Evolutionary conservation across 2,329 filamentous ascomycete species (phyloP).

Genomic region (Ophiostoma angusticollis): DNA sequence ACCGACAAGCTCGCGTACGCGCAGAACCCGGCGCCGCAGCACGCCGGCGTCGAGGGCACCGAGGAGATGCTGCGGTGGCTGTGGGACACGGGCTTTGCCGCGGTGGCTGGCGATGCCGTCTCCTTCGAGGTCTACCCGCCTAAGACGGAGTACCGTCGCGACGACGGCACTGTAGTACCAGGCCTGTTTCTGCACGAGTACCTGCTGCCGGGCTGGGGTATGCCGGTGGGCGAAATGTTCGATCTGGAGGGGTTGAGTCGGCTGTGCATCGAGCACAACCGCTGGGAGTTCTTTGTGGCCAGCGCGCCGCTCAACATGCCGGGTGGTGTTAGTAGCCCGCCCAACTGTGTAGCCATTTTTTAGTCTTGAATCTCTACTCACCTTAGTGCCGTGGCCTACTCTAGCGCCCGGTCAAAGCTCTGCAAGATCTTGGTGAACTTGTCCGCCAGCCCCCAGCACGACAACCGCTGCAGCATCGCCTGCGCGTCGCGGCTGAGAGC

Average conservation of each 20-base stretch:
- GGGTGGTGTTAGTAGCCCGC: slow-evolving; percentile 8
- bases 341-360: slow-evolving; percentile 13
- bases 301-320: slow-evolving; percentile 17
- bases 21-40: slow-evolving; percentile 16
- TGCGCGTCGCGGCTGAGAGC: slow-evolving; percentile 17
- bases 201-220: slow-evolving; percentile 10
- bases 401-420: too few species aligned
- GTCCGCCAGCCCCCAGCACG: slow-evolving; percentile 19
- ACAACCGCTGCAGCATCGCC: slow-evolving; percentile 15
- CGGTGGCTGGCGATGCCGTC: slow-evolving; percentile 28
- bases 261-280: slow-evolving; percentile 28
- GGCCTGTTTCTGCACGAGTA: slow-evolving; percentile 14
- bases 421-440: slow-evolving; percentile 19
- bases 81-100: slow-evolving; percentile 33
- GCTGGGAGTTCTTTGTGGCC: slow-evolving; percentile 37
- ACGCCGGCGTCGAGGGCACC: slow-evolving; percentile 27
- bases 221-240: slow-evolving; percentile 11
- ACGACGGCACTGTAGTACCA: slow-evolving; percentile 7
- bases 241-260: slow-evolving; percentile 9
- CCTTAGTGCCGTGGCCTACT: too few species aligned
- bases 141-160: slow-evolving; percentile 19
- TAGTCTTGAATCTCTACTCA: not conserved
- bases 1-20: slow-evolving; percentile 16
- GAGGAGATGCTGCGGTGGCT: slow-evolving; percentile 30
- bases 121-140: slow-evolving; percentile 25